Evolutionary conservation across 108 stramenopile genomes (phyloP).

Genomic region (Aureococcus anophagefferens): DNA sequence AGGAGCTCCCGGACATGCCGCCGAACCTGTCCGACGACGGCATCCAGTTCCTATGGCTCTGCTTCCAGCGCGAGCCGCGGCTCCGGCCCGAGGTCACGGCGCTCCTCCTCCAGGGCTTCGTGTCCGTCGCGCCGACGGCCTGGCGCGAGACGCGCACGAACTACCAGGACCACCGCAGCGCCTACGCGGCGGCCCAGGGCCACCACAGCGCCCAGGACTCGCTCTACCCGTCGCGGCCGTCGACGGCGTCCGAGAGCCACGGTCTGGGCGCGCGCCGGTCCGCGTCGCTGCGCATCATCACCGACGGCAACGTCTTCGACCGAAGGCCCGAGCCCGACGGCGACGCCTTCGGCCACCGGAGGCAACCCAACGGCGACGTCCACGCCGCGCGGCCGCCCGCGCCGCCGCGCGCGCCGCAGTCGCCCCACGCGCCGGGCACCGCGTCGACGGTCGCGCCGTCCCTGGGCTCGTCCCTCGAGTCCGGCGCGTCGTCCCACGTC

Average conservation of each 20-base stretch:
- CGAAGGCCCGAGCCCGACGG: neutral
- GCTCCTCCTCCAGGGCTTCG: slow-evolving; percentile 19
- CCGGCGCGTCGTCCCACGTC: too few species aligned
- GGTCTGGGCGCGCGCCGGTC: neutral
- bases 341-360: neutral
- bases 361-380: too few species aligned
- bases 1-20: slow-evolving; percentile 14
- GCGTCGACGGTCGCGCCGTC: too few species aligned
- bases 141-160: neutral
- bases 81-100: slow-evolving; percentile 22
- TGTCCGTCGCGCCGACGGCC: neutral
- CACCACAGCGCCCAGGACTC: too few species aligned
- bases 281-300: neutral
- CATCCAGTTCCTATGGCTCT: slow-evolving; percentile 6
- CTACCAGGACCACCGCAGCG: too few species aligned
- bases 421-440: too few species aligned
- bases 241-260: neutral
- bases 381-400: too few species aligned
- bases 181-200: too few species aligned
- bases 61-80: slow-evolving; percentile 20
- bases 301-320: neutral
- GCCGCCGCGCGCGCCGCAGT: too few species aligned
- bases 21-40: neutral
- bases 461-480: too few species aligned
- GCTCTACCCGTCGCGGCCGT: neutral